These are phyloP conservation scores for Boletales sp. DNA, from an alignment of 768 basidiomycete species.

Conservation along the genomic window DNA sequence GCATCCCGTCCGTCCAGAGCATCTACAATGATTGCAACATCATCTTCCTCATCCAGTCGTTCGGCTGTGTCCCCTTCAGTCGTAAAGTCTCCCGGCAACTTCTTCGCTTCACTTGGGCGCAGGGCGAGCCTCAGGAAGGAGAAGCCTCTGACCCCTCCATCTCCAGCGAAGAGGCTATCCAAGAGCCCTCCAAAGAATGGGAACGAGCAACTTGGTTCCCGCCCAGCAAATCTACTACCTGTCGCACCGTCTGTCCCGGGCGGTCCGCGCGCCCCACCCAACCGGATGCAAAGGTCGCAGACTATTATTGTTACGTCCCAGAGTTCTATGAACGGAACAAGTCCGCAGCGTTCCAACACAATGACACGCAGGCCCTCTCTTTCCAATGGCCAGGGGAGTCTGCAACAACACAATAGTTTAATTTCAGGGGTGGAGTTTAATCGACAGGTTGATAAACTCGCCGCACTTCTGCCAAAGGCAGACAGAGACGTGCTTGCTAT, in stretches of 20 bases:
- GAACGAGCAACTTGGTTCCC: conserved; percentile 25
- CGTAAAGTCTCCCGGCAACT: conserved; percentile 49
- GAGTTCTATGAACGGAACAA: conserved; percentile 12
- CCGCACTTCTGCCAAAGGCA: conserved; percentile 68
- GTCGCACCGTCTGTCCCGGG: conserved; percentile 59
- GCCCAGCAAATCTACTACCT: conserved; percentile 28
- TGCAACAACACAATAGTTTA: neutral
- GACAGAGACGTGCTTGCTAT: conserved; percentile 63
- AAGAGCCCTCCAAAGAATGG: conserved; percentile 34
- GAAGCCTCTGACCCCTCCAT: conserved; percentile 26
- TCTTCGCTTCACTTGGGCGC: conserved; percentile 73
- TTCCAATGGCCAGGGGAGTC: conserved; percentile 21
- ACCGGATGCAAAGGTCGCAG: conserved; percentile 61
- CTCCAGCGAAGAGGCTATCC: conserved; percentile 34
- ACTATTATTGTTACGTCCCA: conserved; percentile 51
- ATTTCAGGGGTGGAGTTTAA: conserved; percentile 46
- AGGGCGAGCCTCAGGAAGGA: conserved; percentile 56
- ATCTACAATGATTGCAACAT: conserved; percentile 33
- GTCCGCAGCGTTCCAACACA: conserved; percentile 30
- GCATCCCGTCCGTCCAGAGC: conserved; percentile 28
- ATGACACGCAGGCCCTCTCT: conserved; percentile 28
- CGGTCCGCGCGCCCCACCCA: conserved; percentile 68
- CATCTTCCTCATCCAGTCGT: conserved; percentile 48
- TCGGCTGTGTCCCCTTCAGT: conserved; percentile 41
- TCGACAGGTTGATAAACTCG: conserved; percentile 67